phyloP scores from a whole-genome alignment of 805 yeast species.

The Starmerella apis region DNA sequence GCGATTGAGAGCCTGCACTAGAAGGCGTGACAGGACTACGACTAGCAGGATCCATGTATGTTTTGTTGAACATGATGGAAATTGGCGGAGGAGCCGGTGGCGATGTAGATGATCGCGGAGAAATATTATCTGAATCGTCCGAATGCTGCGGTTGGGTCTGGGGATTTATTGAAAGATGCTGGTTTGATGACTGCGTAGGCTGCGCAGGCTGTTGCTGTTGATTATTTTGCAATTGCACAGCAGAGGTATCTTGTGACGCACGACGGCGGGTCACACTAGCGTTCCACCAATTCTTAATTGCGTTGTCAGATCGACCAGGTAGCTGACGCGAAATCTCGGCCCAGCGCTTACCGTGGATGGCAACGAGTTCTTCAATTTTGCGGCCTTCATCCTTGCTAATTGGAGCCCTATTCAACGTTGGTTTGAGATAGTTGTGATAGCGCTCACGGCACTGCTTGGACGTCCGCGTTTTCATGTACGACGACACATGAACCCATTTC shows the following conservation, averaged over 20 bases:
- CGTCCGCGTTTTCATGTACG: constrained; percentile 59
- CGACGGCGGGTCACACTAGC: constrained; percentile 83
- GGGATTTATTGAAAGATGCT: neutral
- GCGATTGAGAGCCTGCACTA: no score
- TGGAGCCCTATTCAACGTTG: constrained; percentile 69
- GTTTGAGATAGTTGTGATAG: constrained; percentile 83
- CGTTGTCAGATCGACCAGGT: constrained; percentile 80
- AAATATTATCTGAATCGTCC: neutral
- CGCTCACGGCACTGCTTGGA: constrained; percentile 90
- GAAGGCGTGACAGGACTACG: neutral
- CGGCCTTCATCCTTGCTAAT: constrained; percentile 77
- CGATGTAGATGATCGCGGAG: constrained; percentile 2
- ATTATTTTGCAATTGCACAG: neutral
- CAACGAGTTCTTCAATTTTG: constrained; percentile 67
- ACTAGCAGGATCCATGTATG: constrained; percentile 19
- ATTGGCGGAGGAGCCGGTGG: constrained; percentile 19
- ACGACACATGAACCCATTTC: constrained; percentile 82
- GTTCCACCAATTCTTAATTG: constrained; percentile 93
- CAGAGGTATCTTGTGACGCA: constrained; percentile 14
- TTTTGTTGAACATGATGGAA: constrained; percentile 17
- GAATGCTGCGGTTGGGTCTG: neutral
- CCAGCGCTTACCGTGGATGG: constrained; percentile 78
- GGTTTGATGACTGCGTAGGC: neutral
- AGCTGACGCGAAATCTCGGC: constrained; percentile 85
- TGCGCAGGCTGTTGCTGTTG: neutral